phyloP scores from a whole-genome alignment of 352 stramenopile species.

The Phytophthora melonis region DNA sequence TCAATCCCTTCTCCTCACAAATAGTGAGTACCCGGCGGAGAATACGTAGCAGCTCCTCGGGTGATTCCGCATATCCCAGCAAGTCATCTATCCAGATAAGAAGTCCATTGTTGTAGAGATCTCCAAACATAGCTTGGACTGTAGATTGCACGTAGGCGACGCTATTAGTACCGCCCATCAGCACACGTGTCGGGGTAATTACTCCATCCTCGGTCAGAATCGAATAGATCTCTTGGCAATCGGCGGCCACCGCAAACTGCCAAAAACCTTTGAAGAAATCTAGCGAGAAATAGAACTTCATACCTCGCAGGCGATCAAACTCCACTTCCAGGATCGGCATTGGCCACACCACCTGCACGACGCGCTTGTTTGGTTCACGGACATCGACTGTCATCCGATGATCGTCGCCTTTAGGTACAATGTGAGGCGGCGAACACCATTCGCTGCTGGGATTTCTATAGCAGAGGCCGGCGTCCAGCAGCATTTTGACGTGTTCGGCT shows the following conservation, averaged over 20 bases:
- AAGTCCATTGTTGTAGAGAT: not conserved
- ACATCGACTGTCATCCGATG: not conserved
- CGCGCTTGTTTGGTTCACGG: not conserved
- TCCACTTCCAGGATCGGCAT: not conserved
- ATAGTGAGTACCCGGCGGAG: no score
- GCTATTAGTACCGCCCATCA: slow-evolving; percentile 22
- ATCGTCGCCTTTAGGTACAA: not conserved
- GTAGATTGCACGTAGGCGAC: slow-evolving; percentile 23
- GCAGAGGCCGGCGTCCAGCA: not conserved
- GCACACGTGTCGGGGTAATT: slow-evolving; percentile 16
- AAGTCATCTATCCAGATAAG: no score
- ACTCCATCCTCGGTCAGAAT: slow-evolving; percentile 26
- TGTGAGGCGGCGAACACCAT: not conserved
- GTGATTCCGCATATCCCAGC: no score
- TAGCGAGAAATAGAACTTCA: not conserved
- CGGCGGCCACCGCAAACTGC: slow-evolving; percentile 17
- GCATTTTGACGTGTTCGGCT: not conserved
- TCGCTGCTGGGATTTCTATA: not conserved
- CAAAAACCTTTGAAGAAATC: slow-evolving; percentile 30
- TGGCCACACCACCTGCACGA: not conserved
- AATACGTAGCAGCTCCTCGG: no score
- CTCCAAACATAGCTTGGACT: slow-evolving; percentile 24
- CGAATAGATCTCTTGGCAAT: slow-evolving; percentile 22
- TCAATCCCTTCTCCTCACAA: not conserved
- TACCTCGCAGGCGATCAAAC: not conserved